These are phyloP conservation scores for Neofusicoccum parvum DNA, from an alignment of 2,329 filamentous ascomycete species.

Conservation along the genomic window DNA sequence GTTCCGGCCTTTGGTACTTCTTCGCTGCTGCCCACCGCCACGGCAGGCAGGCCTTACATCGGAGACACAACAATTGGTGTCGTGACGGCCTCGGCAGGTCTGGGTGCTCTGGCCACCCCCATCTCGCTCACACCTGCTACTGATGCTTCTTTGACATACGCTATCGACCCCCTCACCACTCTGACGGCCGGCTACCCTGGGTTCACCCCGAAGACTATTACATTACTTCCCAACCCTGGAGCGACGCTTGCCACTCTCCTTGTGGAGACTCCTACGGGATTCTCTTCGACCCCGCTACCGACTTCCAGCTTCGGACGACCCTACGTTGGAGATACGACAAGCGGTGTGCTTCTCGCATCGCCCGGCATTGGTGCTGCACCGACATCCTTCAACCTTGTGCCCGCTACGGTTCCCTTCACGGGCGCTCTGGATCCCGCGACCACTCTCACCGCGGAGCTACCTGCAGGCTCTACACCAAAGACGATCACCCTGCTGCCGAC, in stretches of 20 bases:
- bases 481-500: background rate
- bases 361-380: background rate
- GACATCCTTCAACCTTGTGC: background rate
- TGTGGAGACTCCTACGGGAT: background rate
- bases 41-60: background rate
- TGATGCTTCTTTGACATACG: background rate
- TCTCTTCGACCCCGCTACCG: background rate
- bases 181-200: background rate
- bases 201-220: background rate
- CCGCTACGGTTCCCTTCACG: background rate
- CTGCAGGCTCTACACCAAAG: background rate
- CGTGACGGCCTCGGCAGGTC: background rate
- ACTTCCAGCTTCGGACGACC: background rate
- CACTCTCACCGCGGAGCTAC: background rate
- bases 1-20: background rate
- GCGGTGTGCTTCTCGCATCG: background rate
- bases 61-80: background rate
- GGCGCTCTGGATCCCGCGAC: background rate
- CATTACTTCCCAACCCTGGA: background rate
- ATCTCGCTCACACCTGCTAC: background rate
- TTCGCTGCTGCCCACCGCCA: background rate
- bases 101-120: background rate
- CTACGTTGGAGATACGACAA: background rate
- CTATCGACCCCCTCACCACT: background rate
- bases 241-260: background rate